Conservation (phyloP, 1,284 basidiomycete genomes). For the Gymnopus androsaceus region DNA sequence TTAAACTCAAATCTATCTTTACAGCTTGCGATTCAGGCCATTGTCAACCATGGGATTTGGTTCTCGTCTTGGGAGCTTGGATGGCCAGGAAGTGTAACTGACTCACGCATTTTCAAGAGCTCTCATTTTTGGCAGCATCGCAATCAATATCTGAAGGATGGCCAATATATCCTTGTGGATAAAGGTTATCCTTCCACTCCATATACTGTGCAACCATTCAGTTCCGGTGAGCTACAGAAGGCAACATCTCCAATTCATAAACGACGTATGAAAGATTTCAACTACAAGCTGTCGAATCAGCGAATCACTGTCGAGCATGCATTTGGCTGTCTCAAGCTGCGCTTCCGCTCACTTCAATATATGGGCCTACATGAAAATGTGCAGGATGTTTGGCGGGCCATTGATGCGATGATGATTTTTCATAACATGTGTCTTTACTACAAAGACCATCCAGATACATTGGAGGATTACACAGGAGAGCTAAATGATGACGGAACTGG, state of each 20-base stretch:
- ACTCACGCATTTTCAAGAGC: conserved; percentile 18
- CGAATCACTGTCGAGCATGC: conserved; percentile 12
- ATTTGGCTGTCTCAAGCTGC: conserved; percentile 11
- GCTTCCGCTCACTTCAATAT: conserved; percentile 7
- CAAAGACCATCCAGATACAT: conserved; percentile 12
- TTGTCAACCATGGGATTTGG: conserved; percentile 9
- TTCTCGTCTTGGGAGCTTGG: conserved; percentile 21
- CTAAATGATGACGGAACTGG: too few species aligned
- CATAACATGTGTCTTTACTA: conserved; percentile 16
- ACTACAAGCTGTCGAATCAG: conserved; percentile 3
- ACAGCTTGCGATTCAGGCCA: conserved; percentile 16
- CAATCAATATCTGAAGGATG: not conserved
- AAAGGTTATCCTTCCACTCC: conserved; percentile 6
- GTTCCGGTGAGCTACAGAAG: not conserved
- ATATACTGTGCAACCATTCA: conserved; percentile 10
- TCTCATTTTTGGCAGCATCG: conserved; percentile 15
- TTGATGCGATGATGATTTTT: conserved; percentile 16
- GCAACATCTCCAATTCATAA: not conserved
- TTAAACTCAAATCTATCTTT: not conserved
- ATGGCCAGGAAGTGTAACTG: conserved; percentile 17
- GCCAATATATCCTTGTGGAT: not conserved
- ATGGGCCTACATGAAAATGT: conserved; percentile 12
- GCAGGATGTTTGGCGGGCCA: conserved; percentile 10
- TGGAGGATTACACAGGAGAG: too few species aligned
- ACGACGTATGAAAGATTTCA: conserved; percentile 12